These are phyloP conservation scores for Sporothrix pallida DNA, from an alignment of 2,329 filamentous ascomycete species.

Conservation along the genomic window DNA sequence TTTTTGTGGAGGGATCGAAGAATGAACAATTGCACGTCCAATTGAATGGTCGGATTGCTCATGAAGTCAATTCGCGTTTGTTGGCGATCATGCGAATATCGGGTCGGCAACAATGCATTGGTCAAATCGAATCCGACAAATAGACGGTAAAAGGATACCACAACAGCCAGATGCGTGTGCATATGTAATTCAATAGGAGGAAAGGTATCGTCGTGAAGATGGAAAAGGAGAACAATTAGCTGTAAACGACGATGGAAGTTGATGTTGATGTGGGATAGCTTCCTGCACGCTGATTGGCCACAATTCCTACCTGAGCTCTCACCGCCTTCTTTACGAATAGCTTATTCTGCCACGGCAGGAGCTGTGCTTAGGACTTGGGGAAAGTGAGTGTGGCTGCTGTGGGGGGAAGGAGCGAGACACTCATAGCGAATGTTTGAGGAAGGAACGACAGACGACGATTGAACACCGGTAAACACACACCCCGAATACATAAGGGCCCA, in stretches of 20 bases:
- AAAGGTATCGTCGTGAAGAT: no score
- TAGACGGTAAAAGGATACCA: background rate
- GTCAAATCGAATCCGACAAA: no score
- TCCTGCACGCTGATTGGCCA: slow-evolving; percentile 25
- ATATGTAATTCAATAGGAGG: no score
- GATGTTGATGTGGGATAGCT: slow-evolving; percentile 8
- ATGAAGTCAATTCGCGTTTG: no score
- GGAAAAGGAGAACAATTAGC: background rate
- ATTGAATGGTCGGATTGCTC: no score
- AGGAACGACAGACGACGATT: slow-evolving; percentile 6
- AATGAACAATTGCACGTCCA: no score
- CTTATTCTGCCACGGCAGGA: slow-evolving; percentile 32
- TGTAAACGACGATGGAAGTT: background rate
- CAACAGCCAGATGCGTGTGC: background rate
- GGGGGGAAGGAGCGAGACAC: background rate
- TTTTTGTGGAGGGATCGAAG: no score
- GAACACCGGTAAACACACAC: background rate
- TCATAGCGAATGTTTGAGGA: background rate
- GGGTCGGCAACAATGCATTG: no score
- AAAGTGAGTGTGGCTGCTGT: background rate
- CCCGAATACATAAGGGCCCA: background rate
- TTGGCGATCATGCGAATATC: no score
- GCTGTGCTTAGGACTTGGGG: slow-evolving; percentile 9
- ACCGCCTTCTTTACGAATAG: slow-evolving; percentile 32
- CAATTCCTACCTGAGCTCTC: slow-evolving; percentile 27